A percentile compares a stretch with the other conserved stretches of the same genome.
Conservation (phyloP, 441 rosid species). For the Flueggea neowawraea region DNA sequence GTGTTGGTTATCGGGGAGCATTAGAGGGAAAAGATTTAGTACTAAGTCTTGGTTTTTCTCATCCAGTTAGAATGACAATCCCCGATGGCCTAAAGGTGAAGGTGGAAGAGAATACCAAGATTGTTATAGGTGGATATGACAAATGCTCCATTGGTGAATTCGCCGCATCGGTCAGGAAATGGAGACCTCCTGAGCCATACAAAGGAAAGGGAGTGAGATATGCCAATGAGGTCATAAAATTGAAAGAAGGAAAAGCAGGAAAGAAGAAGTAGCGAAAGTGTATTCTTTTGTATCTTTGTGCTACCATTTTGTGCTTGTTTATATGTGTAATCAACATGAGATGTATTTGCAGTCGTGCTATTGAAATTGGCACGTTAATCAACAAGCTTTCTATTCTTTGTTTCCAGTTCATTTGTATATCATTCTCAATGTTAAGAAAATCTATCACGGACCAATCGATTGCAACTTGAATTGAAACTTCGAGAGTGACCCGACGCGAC, state of each 20-base stretch:
- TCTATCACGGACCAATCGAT: too few relatives aligned
- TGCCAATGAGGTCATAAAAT: slow-evolving; percentile 60
- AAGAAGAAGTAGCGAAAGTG: slow-evolving; percentile 59
- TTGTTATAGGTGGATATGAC: slow-evolving; percentile 64
- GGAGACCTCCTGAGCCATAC: slow-evolving; percentile 98
- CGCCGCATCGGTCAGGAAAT: slow-evolving; percentile 83
- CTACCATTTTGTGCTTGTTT: too few relatives aligned
- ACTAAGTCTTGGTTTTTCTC: slow-evolving; percentile 82
- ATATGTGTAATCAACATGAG: too few relatives aligned
- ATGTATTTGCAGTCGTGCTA: too few relatives aligned
- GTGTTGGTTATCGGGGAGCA: slow-evolving; percentile 86
- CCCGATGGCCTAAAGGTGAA: slow-evolving; percentile 67
- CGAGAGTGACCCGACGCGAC: too few relatives aligned
- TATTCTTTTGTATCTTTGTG: background rate
- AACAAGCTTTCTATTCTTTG: too few relatives aligned
- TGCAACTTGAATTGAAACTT: too few relatives aligned
- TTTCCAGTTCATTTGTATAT: too few relatives aligned
- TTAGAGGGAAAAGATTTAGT: slow-evolving; percentile 82
- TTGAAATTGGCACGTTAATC: too few relatives aligned
- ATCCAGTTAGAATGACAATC: slow-evolving; percentile 82
- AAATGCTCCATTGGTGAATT: slow-evolving; percentile 74
- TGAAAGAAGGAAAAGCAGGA: slow-evolving; percentile 93
- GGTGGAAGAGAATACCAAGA: slow-evolving; percentile 83
- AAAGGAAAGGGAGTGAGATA: slow-evolving; percentile 95
- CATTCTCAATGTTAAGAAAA: too few relatives aligned